Percentiles rank a stretch among this genome's conserved stretches.
Evolutionary conservation across 2,329 filamentous ascomycete species (phyloP).

Genomic region (Diaporthe sp.): DNA sequence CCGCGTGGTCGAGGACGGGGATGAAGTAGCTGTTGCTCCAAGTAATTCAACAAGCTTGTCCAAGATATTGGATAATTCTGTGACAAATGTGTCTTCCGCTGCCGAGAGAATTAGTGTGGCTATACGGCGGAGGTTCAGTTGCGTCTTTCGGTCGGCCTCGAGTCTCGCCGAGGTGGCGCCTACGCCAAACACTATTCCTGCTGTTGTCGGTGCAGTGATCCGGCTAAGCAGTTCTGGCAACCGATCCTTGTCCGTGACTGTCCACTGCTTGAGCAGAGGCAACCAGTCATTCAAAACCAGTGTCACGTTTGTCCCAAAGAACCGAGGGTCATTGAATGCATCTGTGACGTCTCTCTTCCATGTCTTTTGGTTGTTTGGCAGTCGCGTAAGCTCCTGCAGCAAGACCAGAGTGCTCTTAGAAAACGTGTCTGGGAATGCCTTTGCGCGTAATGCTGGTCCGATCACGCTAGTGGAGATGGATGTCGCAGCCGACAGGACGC

Average conservation of each 20-base stretch:
- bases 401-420: constrained; percentile 79
- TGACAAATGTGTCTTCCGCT: constrained; percentile 82
- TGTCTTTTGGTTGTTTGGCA: constrained; percentile 85
- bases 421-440: constrained; percentile 88
- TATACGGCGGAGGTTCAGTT: constrained; percentile 88
- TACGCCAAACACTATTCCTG: constrained; percentile 98
- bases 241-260: constrained; percentile 87
- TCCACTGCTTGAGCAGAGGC: constrained; percentile 86
- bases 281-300: constrained; percentile 85
- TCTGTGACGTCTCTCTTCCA: constrained; percentile 96
- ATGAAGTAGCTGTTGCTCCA: constrained; percentile 86
- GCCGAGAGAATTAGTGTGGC: constrained; percentile 84
- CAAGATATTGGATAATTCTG: constrained; percentile 79
- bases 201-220: constrained; percentile 87
- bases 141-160: constrained; percentile 95
- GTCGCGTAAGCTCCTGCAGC: constrained; percentile 81
- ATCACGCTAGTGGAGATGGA: constrained; percentile 89
- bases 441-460: constrained; percentile 84
- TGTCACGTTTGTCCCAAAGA: constrained; percentile 79
- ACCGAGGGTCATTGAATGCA: constrained; percentile 89
- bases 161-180: constrained; percentile 92
- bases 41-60: constrained; percentile 92
- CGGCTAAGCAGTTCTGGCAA: constrained; percentile 85
- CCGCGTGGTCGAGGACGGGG: constrained; percentile 89
- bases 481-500: constrained; percentile 81